These are phyloP conservation scores for Mucor saturninus DNA, from an alignment of 371 early-diverging fungal genomes.

Conservation along the genomic window DNA sequence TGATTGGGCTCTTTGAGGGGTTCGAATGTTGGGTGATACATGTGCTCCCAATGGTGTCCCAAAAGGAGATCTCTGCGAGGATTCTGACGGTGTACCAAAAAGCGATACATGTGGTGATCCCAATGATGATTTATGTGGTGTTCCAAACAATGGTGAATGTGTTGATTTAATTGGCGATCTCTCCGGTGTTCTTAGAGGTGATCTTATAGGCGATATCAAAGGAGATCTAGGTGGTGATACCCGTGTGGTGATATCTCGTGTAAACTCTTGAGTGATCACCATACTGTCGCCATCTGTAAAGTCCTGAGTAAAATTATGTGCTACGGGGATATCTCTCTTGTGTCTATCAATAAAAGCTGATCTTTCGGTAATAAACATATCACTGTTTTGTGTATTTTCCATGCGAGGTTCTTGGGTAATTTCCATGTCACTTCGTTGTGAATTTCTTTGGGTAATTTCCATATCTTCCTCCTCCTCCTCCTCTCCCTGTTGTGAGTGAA, in stretches of 20 bases:
- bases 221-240: neutral
- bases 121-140: neutral
- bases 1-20: no score
- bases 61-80: no score
- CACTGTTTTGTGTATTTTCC: neutral
- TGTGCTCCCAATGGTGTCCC: no score
- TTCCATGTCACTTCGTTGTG: neutral
- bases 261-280: slow-evolving; percentile 6
- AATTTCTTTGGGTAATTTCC: neutral
- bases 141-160: neutral
- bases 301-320: neutral
- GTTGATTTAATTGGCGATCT: neutral
- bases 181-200: neutral
- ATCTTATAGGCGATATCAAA: neutral
- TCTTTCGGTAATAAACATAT: neutral
- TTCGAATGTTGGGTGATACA: no score
- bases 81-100: no score
- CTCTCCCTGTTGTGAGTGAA: neutral
- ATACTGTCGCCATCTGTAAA: slow-evolving; percentile 9
- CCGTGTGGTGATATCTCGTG: neutral
- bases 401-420: neutral
- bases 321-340: neutral
- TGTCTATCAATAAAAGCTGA: neutral
- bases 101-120: no score
- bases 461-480: neutral